Conservation (phyloP, 306 rosid species). For the Psophocarpus tetragonolobus region DNA sequence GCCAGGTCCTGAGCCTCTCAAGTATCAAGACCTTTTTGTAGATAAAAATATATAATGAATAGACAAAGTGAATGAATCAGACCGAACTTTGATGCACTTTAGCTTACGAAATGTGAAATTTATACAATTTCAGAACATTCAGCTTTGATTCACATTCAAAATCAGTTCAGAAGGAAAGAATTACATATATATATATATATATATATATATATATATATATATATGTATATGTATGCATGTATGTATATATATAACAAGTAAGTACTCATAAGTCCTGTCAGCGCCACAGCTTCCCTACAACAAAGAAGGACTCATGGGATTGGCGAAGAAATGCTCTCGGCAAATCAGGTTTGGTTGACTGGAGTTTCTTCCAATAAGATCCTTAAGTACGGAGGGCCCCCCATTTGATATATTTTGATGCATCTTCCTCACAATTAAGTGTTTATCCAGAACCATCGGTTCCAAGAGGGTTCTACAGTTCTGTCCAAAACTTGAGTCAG, state of each 20-base stretch:
- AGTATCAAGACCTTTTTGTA: too few relatives aligned
- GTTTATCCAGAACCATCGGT: conserved; percentile 77
- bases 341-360: conserved; percentile 43
- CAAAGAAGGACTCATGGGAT: conserved; percentile 72
- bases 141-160: too few relatives aligned
- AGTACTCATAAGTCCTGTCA: not conserved
- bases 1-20: too few relatives aligned
- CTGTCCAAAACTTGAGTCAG: conserved; percentile 50
- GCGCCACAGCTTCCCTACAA: conserved; percentile 42
- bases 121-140: too few relatives aligned
- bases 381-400: conserved; percentile 54
- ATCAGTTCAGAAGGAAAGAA: too few relatives aligned
- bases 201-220: too few relatives aligned
- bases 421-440: conserved; percentile 74
- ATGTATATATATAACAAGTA: not conserved
- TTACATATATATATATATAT: too few relatives aligned
- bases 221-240: too few relatives aligned
- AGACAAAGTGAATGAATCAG: too few relatives aligned
- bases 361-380: conserved; percentile 54
- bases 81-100: too few relatives aligned
- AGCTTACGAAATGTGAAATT: too few relatives aligned
- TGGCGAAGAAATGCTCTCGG: conserved; percentile 78
- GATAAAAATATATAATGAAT: too few relatives aligned
- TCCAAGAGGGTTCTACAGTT: conserved; percentile 80
- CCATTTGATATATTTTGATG: conserved; percentile 50